phyloP scores from a whole-genome alignment of 768 basidiomycete genomes.

The Saitozyma podzolica region DNA sequence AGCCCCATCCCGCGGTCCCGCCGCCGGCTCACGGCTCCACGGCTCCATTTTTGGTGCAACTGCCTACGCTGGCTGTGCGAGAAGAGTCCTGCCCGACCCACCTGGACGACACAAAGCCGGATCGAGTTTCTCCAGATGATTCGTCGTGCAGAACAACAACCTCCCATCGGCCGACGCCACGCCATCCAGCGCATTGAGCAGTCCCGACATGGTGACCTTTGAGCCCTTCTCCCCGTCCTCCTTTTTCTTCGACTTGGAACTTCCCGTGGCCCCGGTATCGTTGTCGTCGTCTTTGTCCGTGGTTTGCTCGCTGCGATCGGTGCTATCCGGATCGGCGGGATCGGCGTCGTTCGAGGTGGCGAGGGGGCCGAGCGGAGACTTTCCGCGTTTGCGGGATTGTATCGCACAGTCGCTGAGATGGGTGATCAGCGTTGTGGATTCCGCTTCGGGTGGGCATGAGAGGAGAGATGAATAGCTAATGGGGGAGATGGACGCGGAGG shows the following conservation, averaged over 20 bases:
- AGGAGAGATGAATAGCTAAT: too few species aligned
- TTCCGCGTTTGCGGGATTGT: neutral
- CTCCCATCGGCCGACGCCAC: constrained; percentile 23
- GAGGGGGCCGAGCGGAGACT: neutral
- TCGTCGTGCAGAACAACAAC: constrained; percentile 29
- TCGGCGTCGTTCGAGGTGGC: neutral
- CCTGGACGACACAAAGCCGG: constrained; percentile 23
- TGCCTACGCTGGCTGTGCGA: neutral
- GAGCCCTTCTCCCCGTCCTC: neutral
- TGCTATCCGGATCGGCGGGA: neutral
- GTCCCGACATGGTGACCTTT: constrained; percentile 26
- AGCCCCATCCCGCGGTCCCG: neutral
- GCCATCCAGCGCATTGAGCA: constrained; percentile 36
- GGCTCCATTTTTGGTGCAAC: too few species aligned
- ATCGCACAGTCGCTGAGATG: constrained; percentile 10
- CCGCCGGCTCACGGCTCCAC: too few species aligned
- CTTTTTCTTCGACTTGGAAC: neutral
- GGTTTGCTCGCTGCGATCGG: neutral
- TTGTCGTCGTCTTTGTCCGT: constrained; percentile 9
- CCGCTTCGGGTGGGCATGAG: too few species aligned
- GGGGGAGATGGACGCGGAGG: neutral
- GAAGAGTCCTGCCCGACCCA: constrained; percentile 4
- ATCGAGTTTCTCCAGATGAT: constrained; percentile 24
- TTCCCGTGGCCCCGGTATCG: too few species aligned
- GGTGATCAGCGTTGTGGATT: too few species aligned